Conservation (phyloP, 1,284 basidiomycete species). For the Pterulicium gracile region DNA sequence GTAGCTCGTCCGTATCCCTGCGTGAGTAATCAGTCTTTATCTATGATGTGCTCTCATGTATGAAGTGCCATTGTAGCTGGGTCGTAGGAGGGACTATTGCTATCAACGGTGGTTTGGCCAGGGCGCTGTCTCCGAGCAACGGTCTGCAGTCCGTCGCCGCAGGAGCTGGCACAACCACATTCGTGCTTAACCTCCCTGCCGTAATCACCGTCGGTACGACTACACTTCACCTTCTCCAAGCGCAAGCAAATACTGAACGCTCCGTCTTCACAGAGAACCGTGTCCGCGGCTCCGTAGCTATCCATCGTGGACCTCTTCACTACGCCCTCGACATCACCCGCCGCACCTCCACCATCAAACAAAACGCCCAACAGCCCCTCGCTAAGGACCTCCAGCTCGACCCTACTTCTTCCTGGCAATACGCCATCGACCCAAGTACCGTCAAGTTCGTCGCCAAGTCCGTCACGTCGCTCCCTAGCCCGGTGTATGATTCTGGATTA, state of each 20-base stretch:
- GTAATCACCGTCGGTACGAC: constrained; percentile 34
- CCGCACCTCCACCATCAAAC: constrained; percentile 29
- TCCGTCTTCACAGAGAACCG: constrained; percentile 27
- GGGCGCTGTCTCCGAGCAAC: constrained; percentile 28
- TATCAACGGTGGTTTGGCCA: constrained; percentile 28
- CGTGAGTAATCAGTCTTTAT: too few species aligned
- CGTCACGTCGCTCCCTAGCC: constrained; percentile 32
- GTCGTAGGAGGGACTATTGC: constrained; percentile 37
- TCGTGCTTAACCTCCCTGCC: constrained; percentile 35
- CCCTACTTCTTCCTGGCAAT: constrained; percentile 38
- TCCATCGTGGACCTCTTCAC: constrained; percentile 45
- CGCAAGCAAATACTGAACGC: background rate
- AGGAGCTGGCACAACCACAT: constrained; percentile 32
- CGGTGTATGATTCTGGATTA: constrained; percentile 42
- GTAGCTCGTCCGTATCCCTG: constrained; percentile 44
- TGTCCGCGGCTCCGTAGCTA: constrained; percentile 39
- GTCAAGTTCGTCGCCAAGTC: constrained; percentile 31
- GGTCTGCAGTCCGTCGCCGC: constrained; percentile 35
- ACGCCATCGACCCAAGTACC: constrained; percentile 44
- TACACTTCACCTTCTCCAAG: background rate
- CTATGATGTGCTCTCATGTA: too few species aligned
- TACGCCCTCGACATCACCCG: constrained; percentile 44
- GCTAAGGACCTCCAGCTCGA: constrained; percentile 45
- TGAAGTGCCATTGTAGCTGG: too few species aligned
- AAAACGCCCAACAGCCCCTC: constrained; percentile 33